Conservation (phyloP, 441 rosid species). For the Omphalea diandra region DNA sequence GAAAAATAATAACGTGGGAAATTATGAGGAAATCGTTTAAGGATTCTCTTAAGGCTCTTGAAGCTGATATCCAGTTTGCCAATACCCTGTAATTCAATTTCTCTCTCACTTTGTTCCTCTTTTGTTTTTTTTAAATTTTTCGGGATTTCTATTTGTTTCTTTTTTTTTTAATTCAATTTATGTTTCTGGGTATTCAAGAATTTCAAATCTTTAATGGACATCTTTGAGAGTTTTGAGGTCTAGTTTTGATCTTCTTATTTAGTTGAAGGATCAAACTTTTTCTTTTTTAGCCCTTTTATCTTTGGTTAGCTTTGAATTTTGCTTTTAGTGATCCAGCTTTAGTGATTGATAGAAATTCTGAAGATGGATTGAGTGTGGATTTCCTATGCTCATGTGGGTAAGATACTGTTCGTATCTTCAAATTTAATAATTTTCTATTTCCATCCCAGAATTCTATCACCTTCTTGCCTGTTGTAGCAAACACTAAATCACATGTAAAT, state of each 20-base stretch:
- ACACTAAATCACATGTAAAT: background rate
- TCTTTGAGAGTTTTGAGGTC: background rate
- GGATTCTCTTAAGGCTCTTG: conserved; percentile 95
- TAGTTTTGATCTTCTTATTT: background rate
- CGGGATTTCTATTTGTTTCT: too few relatives aligned
- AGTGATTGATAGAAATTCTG: too few relatives aligned
- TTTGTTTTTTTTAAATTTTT: background rate
- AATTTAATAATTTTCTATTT: background rate
- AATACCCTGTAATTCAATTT: conserved; percentile 65
- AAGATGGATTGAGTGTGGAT: background rate
- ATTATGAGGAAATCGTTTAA: conserved; percentile 93
- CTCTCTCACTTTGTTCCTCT: background rate
- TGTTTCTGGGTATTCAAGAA: conserved; percentile 1
- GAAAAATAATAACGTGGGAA: conserved; percentile 16
- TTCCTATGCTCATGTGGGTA: background rate
- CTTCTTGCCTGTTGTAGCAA: background rate
- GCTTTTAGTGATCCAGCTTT: background rate
- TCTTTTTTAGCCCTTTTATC: background rate
- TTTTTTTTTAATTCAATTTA: background rate
- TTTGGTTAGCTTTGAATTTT: background rate
- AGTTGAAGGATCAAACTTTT: background rate
- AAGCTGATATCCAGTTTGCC: conserved; percentile 98
- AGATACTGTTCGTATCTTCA: background rate
- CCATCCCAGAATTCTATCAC: background rate
- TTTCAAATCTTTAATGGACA: background rate